phyloP scores from a whole-genome alignment of 352 stramenopile species.

The Globisporangium apiculatum region DNA sequence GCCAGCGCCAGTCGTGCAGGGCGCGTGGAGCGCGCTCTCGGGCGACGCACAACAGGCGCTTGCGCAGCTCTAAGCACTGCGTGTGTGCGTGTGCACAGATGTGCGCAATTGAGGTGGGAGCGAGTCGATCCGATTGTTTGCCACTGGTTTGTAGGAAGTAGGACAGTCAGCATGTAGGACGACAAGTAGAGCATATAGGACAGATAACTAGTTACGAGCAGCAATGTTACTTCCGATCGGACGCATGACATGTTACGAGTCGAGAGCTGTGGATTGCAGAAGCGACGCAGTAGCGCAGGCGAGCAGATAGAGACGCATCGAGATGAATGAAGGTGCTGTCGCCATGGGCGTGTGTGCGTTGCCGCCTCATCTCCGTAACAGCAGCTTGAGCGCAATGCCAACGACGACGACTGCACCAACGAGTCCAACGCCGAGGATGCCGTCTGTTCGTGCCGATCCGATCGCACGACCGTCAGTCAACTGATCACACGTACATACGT shows the following conservation, averaged over 20 bases:
- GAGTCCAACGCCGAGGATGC: constrained; percentile 59
- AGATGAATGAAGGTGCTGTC: background rate
- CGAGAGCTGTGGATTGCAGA: constrained; percentile 5
- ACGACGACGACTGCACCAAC: constrained; percentile 66
- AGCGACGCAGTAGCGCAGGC: background rate
- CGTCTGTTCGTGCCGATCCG: constrained; percentile 21
- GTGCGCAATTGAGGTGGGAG: no score
- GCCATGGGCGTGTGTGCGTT: background rate
- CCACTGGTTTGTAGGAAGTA: background rate
- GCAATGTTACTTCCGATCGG: no score
- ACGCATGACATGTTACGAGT: background rate
- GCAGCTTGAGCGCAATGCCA: constrained; percentile 61
- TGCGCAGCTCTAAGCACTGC: constrained; percentile 38
- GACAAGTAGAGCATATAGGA: constrained; percentile 1
- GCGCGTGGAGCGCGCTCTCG: constrained; percentile 61
- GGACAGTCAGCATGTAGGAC: background rate
- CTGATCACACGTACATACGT: background rate
- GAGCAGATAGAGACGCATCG: background rate
- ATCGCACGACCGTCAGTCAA: background rate
- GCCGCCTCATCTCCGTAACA: constrained; percentile 57
- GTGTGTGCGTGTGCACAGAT: background rate
- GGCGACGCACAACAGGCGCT: constrained; percentile 67
- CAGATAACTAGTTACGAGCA: background rate
- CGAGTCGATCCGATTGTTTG: no score
- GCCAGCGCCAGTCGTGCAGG: constrained; percentile 49